Percentiles rank a stretch among this genome's conserved stretches.
phyloP scores from a whole-genome alignment of 1,284 basidiomycete species.

The Pyrrhoderma lamaoense region DNA sequence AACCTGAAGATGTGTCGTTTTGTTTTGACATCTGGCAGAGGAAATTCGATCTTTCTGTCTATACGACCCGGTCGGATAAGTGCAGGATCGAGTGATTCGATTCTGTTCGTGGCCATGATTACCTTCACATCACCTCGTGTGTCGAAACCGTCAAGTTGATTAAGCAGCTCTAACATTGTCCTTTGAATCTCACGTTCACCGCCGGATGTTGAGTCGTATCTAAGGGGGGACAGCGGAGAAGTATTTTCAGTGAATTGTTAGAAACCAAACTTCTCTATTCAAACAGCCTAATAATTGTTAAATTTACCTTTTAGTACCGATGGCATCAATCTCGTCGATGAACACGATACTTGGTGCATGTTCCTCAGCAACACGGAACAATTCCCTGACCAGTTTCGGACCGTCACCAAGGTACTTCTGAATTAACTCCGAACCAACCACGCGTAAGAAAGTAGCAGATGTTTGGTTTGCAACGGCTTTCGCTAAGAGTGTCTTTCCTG shows the following conservation, averaged over 20 bases:
- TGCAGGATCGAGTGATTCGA: slow-evolving; percentile 93
- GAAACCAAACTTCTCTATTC: background rate
- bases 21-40: slow-evolving; percentile 91
- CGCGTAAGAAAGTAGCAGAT: slow-evolving; percentile 95
- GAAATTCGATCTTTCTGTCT: slow-evolving; percentile 97
- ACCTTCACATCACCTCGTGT: slow-evolving; percentile 99
- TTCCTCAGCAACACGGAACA: slow-evolving; percentile 96
- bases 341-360: slow-evolving; percentile 99
- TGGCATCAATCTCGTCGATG: slow-evolving; percentile 98
- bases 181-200: slow-evolving; percentile 99
- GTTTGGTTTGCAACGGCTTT: slow-evolving; percentile 99
- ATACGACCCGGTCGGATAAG: slow-evolving; percentile 98
- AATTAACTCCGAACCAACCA: slow-evolving; percentile 97
- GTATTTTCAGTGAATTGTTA: slow-evolving; percentile 28
- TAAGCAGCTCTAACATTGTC: slow-evolving; percentile 97
- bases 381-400: slow-evolving; percentile 95
- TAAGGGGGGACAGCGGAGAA: slow-evolving; percentile 24
- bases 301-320: slow-evolving; percentile 91
- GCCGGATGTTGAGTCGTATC: slow-evolving; percentile 93
- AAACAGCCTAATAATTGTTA: background rate
- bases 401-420: slow-evolving; percentile 99
- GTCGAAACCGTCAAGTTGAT: slow-evolving; percentile 98
- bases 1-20: slow-evolving; percentile 97
- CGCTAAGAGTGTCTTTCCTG: slow-evolving; percentile 95
- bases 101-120: slow-evolving; percentile 90